A percentile compares a stretch with the other conserved stretches of the same genome.
Conservation (phyloP, 768 basidiomycete species). For the Mycena vulgaris region DNA sequence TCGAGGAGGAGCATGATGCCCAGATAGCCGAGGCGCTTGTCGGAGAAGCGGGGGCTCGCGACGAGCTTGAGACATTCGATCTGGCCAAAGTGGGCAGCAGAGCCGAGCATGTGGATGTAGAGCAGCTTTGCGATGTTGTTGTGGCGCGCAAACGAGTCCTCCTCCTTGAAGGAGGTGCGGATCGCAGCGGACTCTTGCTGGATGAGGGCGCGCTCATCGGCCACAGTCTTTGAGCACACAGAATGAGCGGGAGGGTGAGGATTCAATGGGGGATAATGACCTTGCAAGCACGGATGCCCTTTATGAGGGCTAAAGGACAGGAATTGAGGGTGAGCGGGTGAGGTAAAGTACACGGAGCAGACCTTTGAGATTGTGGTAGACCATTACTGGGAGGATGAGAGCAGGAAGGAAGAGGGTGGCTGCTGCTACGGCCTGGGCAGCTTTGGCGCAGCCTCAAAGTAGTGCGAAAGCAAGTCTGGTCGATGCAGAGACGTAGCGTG, state of each 20-base stretch:
- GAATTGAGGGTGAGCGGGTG: slow-evolving; percentile 42
- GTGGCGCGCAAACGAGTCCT: slow-evolving; percentile 95
- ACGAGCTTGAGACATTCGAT: slow-evolving; percentile 97
- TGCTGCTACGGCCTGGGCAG: slow-evolving; percentile 25
- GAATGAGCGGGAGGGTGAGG: slow-evolving; percentile 42
- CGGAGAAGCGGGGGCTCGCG: slow-evolving; percentile 94
- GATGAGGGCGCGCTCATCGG: slow-evolving; percentile 97
- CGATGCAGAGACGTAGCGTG: no score
- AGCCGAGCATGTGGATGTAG: slow-evolving; percentile 99
- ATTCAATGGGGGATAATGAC: slow-evolving; percentile 55
- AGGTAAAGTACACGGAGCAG: slow-evolving; percentile 16
- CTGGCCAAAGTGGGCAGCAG: slow-evolving; percentile 98
- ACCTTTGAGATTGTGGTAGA: slow-evolving; percentile 92
- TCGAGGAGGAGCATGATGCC: slow-evolving; percentile 98
- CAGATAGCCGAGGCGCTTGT: slow-evolving; percentile 96
- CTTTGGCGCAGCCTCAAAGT: slow-evolving; percentile 1
- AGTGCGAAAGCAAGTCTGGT: not conserved
- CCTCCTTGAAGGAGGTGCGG: slow-evolving; percentile 96
- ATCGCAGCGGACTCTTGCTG: slow-evolving; percentile 98
- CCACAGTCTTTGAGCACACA: slow-evolving; percentile 81
- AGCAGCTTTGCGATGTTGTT: slow-evolving; percentile 98
- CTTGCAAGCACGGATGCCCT: slow-evolving; percentile 98
- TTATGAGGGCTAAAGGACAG: slow-evolving; percentile 84
- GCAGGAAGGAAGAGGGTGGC: not conserved
- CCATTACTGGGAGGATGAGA: slow-evolving; percentile 59